Percentiles rank a stretch among this genome's conserved stretches.
Conservation (phyloP, 768 basidiomycete genomes). For the Termitomyces bulborhizus region DNA sequence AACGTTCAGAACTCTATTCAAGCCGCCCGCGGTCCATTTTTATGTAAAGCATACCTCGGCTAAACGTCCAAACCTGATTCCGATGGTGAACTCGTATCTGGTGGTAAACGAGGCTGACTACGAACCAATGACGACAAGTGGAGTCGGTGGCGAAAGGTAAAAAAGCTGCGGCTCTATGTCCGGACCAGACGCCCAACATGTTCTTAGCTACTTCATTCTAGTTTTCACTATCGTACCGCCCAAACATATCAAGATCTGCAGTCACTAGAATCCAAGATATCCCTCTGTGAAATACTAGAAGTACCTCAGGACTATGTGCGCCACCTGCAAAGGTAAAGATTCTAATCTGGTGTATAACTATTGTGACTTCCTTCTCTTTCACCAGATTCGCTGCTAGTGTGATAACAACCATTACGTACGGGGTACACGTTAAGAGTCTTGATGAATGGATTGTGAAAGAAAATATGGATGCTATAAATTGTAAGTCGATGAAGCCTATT, state of each 20-base stretch:
- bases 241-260: conserved; percentile 41
- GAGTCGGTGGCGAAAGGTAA: conserved; percentile 42
- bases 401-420: conserved; percentile 37
- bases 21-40: conserved; percentile 42
- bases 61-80: neutral
- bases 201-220: conserved; percentile 34
- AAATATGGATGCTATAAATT: conserved; percentile 37
- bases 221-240: conserved; percentile 34
- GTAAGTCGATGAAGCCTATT: conserved; percentile 19
- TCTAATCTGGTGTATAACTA: no score
- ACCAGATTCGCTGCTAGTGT: conserved; percentile 41
- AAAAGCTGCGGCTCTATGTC: neutral
- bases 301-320: conserved; percentile 32
- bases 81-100: conserved; percentile 36
- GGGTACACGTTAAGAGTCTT: conserved; percentile 33
- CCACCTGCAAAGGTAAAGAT: conserved; percentile 31
- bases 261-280: conserved; percentile 38
- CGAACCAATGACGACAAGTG: conserved; percentile 36
- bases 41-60: conserved; percentile 19
- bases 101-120: conserved; percentile 40
- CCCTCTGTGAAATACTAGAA: conserved; percentile 33
- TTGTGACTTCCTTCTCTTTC: neutral
- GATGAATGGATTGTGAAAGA: conserved; percentile 43
- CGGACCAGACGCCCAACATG: no score
- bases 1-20: conserved; percentile 41